phyloP scores from a whole-genome alignment of 106 monocot genomes.

The Agapanthus africanus region DNA sequence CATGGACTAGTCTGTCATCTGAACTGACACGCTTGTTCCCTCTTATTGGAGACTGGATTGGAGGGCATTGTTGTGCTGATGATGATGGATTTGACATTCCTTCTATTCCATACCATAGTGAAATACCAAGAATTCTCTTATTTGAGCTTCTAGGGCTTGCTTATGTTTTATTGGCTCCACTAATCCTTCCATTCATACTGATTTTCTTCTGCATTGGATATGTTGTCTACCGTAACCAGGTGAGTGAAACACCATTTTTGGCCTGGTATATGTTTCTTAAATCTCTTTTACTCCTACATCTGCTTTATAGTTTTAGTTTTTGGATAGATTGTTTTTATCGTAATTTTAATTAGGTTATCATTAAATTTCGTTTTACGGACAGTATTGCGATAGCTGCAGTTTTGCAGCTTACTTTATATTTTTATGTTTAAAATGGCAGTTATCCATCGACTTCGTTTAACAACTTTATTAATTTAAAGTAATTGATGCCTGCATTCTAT shows the following conservation, averaged over 20 bases:
- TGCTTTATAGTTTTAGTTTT: neutral
- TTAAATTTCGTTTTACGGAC: no score
- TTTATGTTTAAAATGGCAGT: no score
- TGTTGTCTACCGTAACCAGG: conserved; percentile 94
- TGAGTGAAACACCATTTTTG: conserved; percentile 13
- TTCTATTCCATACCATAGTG: conserved; percentile 70
- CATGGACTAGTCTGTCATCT: conserved; percentile 82
- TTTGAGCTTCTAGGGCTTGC: conserved; percentile 78
- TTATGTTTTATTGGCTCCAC: conserved; percentile 73
- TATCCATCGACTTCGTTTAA: no score
- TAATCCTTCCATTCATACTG: conserved; percentile 89
- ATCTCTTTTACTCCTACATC: neutral
- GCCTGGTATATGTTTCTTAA: neutral
- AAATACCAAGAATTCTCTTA: conserved; percentile 80
- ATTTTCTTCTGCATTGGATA: conserved; percentile 89
- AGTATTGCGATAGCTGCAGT: no score
- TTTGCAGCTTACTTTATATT: no score
- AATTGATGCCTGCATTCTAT: no score
- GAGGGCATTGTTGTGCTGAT: conserved; percentile 22
- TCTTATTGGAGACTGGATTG: conserved; percentile 52
- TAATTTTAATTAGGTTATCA: no score
- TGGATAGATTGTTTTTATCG: no score
- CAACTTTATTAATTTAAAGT: no score
- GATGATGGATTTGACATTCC: conserved; percentile 42
- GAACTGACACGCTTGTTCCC: conserved; percentile 49